Conservation (phyloP, 306 rosid species). For the Cyamopsis tetragonoloba region DNA sequence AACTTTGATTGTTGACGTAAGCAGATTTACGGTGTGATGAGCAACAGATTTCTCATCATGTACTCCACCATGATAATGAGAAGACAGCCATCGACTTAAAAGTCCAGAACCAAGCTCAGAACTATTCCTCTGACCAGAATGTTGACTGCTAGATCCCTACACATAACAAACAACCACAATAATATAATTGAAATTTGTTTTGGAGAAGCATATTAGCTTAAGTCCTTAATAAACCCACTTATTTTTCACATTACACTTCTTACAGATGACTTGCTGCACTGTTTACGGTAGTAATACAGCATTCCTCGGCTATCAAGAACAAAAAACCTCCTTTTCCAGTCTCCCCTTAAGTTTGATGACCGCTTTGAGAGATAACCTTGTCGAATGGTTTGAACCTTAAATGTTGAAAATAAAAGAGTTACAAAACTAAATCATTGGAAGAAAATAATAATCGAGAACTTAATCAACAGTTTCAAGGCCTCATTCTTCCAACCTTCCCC, state of each 20-base stretch:
- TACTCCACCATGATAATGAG: conserved; percentile 97
- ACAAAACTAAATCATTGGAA: conserved; percentile 6
- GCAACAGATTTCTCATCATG: conserved; percentile 99
- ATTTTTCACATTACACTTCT: conserved; percentile 38
- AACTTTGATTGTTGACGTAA: conserved; percentile 96
- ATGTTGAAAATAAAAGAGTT: neutral
- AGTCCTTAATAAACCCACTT: conserved; percentile 15
- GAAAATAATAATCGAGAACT: conserved; percentile 2
- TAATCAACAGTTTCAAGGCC: conserved; percentile 11
- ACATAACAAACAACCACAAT: conserved; percentile 26
- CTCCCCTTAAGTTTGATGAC: conserved; percentile 94
- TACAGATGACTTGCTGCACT: conserved; percentile 88
- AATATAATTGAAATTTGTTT: conserved; percentile 17
- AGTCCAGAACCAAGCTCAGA: conserved; percentile 99
- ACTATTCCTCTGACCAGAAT: conserved; percentile 93
- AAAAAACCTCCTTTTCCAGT: conserved; percentile 99
- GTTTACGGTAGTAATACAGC: conserved; percentile 97
- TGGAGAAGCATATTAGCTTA: conserved; percentile 16
- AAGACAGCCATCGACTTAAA: conserved; percentile 95
- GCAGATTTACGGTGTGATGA: conserved; percentile 97
- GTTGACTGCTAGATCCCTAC: conserved; percentile 80
- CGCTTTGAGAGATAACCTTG: conserved; percentile 99
- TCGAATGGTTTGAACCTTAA: conserved; percentile 96
- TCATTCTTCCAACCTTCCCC: conserved; percentile 72
- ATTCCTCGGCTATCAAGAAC: conserved; percentile 99